Conservation (phyloP, 768 basidiomycete genomes). For the Dioszegia hungarica region DNA sequence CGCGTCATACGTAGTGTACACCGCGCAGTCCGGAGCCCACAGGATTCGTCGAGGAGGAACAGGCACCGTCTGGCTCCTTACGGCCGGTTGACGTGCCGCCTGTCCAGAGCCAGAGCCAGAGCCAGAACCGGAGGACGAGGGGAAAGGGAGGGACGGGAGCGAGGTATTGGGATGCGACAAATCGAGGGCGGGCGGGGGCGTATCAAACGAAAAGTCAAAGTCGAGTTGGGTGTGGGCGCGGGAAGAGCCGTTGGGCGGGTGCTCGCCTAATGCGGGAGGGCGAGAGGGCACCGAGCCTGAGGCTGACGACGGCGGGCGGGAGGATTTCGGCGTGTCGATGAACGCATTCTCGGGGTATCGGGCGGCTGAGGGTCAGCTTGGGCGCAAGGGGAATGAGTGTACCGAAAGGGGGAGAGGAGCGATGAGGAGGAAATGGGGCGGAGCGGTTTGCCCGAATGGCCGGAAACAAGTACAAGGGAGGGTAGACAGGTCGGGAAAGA, state of each 20-base stretch:
- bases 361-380: slow-evolving; percentile 56
- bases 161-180: slow-evolving; percentile 84
- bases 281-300: too few relatives aligned
- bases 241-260: neutral
- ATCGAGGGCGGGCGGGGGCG: slow-evolving; percentile 20
- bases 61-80: slow-evolving; percentile 64
- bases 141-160: slow-evolving; percentile 72
- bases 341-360: slow-evolving; percentile 67
- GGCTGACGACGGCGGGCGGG: slow-evolving; percentile 55
- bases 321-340: slow-evolving; percentile 75
- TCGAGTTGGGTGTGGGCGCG: too few relatives aligned
- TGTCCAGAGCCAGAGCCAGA: too few relatives aligned
- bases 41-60: slow-evolving; percentile 67
- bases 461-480: too few relatives aligned
- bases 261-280: slow-evolving; percentile 25
- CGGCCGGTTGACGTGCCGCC: slow-evolving; percentile 36
- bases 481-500: too few relatives aligned
- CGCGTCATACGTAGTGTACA: slow-evolving; percentile 94
- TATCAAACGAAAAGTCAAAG: slow-evolving; percentile 51
- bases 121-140: too few relatives aligned
- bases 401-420: too few relatives aligned
- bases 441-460: too few relatives aligned
- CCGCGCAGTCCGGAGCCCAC: slow-evolving; percentile 86
- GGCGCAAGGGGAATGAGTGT: slow-evolving; percentile 19
- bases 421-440: too few relatives aligned